Evolutionary conservation across 192 early-diverging fungal genomes (phyloP).

Genomic region (Coemansia sp.): DNA sequence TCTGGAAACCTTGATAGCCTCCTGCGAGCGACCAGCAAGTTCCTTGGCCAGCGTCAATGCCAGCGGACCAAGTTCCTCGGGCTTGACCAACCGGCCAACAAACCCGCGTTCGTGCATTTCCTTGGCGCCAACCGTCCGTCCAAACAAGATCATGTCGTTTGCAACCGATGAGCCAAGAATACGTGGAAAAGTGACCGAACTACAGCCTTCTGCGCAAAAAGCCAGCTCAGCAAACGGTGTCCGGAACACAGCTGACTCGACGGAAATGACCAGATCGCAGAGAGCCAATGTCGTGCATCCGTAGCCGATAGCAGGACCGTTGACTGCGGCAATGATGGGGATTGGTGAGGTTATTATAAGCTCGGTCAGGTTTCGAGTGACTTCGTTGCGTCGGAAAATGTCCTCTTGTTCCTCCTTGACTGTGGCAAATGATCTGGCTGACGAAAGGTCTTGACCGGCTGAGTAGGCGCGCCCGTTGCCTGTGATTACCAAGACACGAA

Average conservation of each 20-base stretch:
- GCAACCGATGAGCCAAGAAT: conserved; percentile 65
- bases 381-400: conserved; percentile 18
- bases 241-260: conserved; percentile 63
- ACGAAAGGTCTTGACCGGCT: conserved; percentile 62
- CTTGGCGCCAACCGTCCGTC: conserved; percentile 53
- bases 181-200: conserved; percentile 65
- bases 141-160: conserved; percentile 71
- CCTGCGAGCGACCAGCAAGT: conserved; percentile 57
- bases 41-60: conserved; percentile 55
- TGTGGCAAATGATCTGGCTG: conserved; percentile 13
- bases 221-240: conserved; percentile 77
- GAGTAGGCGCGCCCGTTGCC: conserved; percentile 67
- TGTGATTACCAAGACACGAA: conserved; percentile 64
- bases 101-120: conserved; percentile 65
- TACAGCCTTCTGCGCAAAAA: conserved; percentile 75
- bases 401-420: conserved; percentile 12
- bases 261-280: conserved; percentile 68
- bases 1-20: conserved; percentile 62
- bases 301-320: conserved; percentile 72
- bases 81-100: conserved; percentile 55
- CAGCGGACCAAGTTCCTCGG: conserved; percentile 54
- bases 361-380: conserved; percentile 35
- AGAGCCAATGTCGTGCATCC: conserved; percentile 66
- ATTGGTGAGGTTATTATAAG: conserved; percentile 67
- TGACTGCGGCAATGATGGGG: conserved; percentile 68